These are phyloP conservation scores for Delonix regia DNA, from an alignment of 306 rosid genomes.

Conservation along the genomic window DNA sequence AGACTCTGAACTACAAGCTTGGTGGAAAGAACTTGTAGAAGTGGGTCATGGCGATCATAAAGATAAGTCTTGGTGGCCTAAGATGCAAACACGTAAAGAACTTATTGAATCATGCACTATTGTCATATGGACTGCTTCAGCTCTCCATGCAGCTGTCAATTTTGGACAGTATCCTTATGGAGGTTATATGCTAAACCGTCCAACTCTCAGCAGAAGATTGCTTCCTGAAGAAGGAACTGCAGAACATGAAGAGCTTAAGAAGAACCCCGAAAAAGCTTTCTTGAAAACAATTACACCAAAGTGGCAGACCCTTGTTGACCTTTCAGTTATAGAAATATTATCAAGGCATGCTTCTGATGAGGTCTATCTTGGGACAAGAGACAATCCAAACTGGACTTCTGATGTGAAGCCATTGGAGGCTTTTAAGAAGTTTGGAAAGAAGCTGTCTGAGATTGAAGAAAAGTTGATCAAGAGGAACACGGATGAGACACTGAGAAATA, in stretches of 20 bases:
- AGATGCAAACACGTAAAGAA: constrained; percentile 52
- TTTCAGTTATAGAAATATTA: constrained; percentile 61
- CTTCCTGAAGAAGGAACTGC: constrained; percentile 56
- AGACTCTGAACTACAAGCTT: constrained; percentile 62
- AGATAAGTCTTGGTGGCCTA: constrained; percentile 61
- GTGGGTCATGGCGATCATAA: constrained; percentile 66
- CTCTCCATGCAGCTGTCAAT: constrained; percentile 71
- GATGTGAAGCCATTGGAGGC: constrained; percentile 32
- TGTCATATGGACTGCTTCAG: constrained; percentile 67
- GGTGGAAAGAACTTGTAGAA: constrained; percentile 73
- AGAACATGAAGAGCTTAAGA: constrained; percentile 52
- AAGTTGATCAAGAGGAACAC: constrained; percentile 15
- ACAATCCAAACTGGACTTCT: constrained; percentile 35
- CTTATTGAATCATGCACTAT: constrained; percentile 50
- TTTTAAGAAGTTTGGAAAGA: constrained; percentile 37
- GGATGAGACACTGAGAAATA: constrained; percentile 25
- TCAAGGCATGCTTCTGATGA: constrained; percentile 72
- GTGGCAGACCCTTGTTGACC: constrained; percentile 48
- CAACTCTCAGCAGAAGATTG: constrained; percentile 56
- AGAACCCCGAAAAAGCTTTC: constrained; percentile 49
- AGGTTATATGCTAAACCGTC: constrained; percentile 65
- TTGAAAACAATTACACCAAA: constrained; percentile 62
- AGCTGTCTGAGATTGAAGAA: constrained; percentile 30
- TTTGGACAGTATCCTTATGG: constrained; percentile 72
- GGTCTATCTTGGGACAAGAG: constrained; percentile 56